Conservation (phyloP, 1,284 basidiomycete species). For the Cryptococcus sp. region DNA sequence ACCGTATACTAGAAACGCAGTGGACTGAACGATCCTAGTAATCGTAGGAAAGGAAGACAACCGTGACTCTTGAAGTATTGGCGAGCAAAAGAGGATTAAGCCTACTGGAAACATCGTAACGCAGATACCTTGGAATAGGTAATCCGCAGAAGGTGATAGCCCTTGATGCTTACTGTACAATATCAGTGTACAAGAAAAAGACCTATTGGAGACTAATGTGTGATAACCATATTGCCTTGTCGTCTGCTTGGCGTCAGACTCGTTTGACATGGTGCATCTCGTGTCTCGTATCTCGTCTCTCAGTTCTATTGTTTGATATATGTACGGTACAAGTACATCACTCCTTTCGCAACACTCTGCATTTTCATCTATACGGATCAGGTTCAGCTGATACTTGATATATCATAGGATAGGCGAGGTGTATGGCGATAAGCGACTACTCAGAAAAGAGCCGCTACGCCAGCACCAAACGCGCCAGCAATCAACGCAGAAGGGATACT, state of each 20-base stretch:
- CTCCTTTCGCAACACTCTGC: too few species aligned
- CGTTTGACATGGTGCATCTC: too few species aligned
- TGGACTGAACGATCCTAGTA: conserved; percentile 9
- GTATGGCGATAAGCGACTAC: too few species aligned
- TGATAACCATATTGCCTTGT: too few species aligned
- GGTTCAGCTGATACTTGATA: too few species aligned
- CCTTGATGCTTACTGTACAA: conserved; percentile 7
- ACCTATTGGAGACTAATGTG: background rate
- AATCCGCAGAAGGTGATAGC: conserved; percentile 11
- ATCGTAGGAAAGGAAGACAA: conserved; percentile 7
- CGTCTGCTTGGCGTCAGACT: too few species aligned
- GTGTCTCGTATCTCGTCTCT: too few species aligned
- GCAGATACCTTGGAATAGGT: conserved; percentile 8
- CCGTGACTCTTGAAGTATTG: conserved; percentile 7
- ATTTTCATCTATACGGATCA: too few species aligned
- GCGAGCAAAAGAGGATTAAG: conserved; percentile 6
- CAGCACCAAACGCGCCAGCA: conserved; percentile 24
- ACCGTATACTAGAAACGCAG: conserved; percentile 2
- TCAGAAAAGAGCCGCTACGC: conserved; percentile 23
- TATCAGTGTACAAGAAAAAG: background rate
- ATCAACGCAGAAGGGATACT: conserved; percentile 15
- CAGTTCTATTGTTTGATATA: too few species aligned
- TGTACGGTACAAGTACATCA: too few species aligned
- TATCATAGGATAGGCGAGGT: too few species aligned
- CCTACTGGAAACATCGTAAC: background rate